phyloP scores from a whole-genome alignment of 805 yeast species.

The Candida vaughaniae region DNA sequence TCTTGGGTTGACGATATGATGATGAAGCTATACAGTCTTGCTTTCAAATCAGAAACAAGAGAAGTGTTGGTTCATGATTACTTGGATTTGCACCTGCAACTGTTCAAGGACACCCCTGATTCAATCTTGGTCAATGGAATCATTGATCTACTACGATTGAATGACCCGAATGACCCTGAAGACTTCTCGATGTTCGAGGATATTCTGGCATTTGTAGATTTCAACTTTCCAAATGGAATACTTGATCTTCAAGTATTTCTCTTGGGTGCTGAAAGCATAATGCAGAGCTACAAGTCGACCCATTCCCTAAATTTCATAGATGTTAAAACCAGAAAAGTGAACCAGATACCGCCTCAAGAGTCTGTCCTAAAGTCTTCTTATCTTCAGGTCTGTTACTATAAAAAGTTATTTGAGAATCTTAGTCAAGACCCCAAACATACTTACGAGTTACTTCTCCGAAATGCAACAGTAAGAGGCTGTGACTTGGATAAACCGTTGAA shows the following conservation, averaged over 20 bases:
- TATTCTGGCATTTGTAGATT: constrained; percentile 18
- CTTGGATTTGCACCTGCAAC: constrained; percentile 29
- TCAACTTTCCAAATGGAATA: constrained; percentile 9
- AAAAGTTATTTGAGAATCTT: constrained; percentile 45
- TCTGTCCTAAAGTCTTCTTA: constrained; percentile 51
- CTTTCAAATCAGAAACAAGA: constrained; percentile 54
- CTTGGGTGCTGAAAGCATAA: constrained; percentile 13
- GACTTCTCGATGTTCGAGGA: constrained; percentile 24
- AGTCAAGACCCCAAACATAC: constrained; percentile 20
- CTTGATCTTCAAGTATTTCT: constrained; percentile 27
- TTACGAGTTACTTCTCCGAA: constrained; percentile 44
- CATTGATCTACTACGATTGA: constrained; percentile 48
- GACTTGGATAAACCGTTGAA: constrained; percentile 51
- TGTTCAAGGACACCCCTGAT: constrained; percentile 10
- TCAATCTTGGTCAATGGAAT: constrained; percentile 60
- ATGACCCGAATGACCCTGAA: constrained; percentile 11
- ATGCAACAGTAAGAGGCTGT: constrained; percentile 46
- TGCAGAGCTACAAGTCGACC: constrained; percentile 10
- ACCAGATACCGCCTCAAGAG: constrained; percentile 46
- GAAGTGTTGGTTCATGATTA: constrained; percentile 61
- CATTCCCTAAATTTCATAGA: constrained; percentile 36
- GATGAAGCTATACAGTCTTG: constrained; percentile 37
- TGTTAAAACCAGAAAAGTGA: constrained; percentile 57
- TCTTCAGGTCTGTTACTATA: constrained; percentile 62
- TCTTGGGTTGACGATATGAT: constrained; percentile 44